phyloP scores from a whole-genome alignment of 305 asterid genomes.

The Fraxinus sp. region DNA sequence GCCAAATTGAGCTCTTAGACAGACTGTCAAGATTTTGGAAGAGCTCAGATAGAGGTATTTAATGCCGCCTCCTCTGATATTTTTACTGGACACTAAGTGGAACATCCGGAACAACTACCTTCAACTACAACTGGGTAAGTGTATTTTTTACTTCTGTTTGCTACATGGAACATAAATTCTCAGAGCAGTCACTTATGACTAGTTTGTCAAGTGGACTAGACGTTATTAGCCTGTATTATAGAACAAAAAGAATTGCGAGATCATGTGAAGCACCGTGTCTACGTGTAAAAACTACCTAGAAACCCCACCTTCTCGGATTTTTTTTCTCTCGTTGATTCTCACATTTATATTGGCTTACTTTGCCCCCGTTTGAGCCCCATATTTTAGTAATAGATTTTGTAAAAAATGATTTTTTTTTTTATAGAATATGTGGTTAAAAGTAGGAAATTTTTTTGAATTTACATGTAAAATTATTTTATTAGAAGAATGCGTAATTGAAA shows the following conservation, averaged over 20 bases:
- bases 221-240: background rate
- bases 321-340: background rate
- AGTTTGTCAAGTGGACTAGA: background rate
- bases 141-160: background rate
- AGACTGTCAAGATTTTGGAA: slow-evolving; percentile 49
- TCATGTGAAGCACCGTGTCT: background rate
- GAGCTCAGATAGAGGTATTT: slow-evolving; percentile 64
- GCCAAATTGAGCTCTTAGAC: no score
- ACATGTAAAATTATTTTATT: no score
- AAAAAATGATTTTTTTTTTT: no score
- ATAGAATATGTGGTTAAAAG: no score
- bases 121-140: slow-evolving; percentile 51
- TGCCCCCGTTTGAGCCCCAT: no score
- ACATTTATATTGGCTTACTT: background rate
- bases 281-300: no score
- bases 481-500: no score
- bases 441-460: no score
- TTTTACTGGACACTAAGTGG: slow-evolving; percentile 78
- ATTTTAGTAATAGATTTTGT: no score
- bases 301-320: background rate
- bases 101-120: slow-evolving; percentile 56
- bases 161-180: background rate
- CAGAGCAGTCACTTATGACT: background rate
- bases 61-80: slow-evolving; percentile 63
- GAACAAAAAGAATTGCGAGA: background rate